A percentile compares a stretch with the other conserved stretches of the same genome.
Evolutionary conservation across 371 early-diverging fungal species (phyloP).

Genomic region (Dichotomocladium elegans): DNA sequence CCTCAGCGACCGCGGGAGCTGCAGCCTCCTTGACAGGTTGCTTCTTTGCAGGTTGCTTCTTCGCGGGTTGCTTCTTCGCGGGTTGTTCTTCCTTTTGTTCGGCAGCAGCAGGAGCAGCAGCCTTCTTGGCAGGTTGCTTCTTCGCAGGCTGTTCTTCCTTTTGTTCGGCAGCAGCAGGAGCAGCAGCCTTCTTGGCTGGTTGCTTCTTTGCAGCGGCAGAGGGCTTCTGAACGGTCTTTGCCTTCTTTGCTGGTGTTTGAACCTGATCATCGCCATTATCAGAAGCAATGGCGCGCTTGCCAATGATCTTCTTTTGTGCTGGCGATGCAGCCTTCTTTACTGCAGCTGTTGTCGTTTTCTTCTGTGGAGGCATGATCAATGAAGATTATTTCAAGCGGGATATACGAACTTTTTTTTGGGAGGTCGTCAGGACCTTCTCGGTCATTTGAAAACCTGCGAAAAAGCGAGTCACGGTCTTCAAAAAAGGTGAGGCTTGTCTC

Average conservation of each 20-base stretch:
- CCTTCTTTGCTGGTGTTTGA: not conserved
- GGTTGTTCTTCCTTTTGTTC: not conserved
- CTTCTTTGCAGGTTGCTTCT: not conserved
- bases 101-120: not conserved
- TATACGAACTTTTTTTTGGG: no score
- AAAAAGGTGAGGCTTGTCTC: not conserved
- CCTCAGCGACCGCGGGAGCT: not conserved
- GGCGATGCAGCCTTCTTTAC: conserved; percentile 9
- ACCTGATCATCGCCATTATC: not conserved
- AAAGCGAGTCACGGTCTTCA: not conserved
- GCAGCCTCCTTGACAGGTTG: conserved; percentile 5
- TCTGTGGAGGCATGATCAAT: not conserved
- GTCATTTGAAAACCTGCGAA: not conserved
- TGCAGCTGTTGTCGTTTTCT: not conserved
- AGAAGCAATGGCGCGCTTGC: not conserved
- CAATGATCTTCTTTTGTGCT: conserved; percentile 11
- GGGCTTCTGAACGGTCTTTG: not conserved
- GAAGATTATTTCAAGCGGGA: no score
- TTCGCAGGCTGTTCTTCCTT: not conserved
- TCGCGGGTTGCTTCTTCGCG: not conserved
- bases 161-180: not conserved
- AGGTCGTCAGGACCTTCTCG: not conserved
- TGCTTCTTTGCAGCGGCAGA: not conserved
- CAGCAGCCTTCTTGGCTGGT: conserved; percentile 2
- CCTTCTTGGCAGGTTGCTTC: not conserved